A percentile compares a stretch with the other conserved stretches of the same genome.
Conservation (phyloP, 257 asterid species). For the Scutellaria galericulata region DNA sequence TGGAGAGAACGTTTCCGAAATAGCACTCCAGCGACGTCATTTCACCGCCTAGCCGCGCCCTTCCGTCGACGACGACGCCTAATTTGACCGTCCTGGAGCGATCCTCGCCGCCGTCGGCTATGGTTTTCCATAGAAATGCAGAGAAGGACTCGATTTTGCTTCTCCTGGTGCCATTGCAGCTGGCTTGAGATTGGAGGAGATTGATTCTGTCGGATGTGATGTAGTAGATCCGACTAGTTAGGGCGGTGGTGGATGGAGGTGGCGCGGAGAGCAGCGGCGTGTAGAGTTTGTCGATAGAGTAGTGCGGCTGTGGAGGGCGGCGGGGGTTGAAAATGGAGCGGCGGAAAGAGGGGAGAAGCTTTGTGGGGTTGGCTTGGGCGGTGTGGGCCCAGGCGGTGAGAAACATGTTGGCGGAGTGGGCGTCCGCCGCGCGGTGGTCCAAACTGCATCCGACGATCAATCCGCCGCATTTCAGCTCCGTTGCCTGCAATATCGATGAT, state of each 20-base stretch:
- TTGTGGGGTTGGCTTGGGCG: conserved; percentile 39
- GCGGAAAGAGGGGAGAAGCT: conserved; percentile 49
- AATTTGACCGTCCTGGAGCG: conserved; percentile 38
- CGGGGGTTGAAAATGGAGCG: conserved; percentile 63
- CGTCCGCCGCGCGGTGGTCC: conserved; percentile 67
- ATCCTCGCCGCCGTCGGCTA: conserved; percentile 40
- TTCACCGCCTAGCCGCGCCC: conserved; percentile 38
- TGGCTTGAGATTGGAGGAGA: conserved; percentile 49
- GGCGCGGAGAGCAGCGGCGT: conserved; percentile 43
- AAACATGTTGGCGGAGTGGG: conserved; percentile 66
- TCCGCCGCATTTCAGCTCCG: conserved; percentile 66
- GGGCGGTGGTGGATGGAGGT: conserved; percentile 29
- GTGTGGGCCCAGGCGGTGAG: conserved; percentile 57
- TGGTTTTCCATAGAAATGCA: conserved; percentile 58
- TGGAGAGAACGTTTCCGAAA: conserved; percentile 66
- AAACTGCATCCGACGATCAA: conserved; percentile 60
- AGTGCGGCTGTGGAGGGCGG: conserved; percentile 43
- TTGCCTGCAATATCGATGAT: conserved; percentile 40
- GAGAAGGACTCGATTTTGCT: conserved; percentile 58
- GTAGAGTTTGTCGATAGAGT: conserved; percentile 45
- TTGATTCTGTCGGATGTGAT: conserved; percentile 44
- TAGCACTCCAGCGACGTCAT: conserved; percentile 41
- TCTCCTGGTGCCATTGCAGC: conserved; percentile 36
- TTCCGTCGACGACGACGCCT: conserved; percentile 58
- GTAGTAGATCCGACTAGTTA: conserved; percentile 52